These are phyloP conservation scores for Aspergillus cavernicola DNA, from an alignment of 495 filamentous ascomycete species.

Conservation along the genomic window DNA sequence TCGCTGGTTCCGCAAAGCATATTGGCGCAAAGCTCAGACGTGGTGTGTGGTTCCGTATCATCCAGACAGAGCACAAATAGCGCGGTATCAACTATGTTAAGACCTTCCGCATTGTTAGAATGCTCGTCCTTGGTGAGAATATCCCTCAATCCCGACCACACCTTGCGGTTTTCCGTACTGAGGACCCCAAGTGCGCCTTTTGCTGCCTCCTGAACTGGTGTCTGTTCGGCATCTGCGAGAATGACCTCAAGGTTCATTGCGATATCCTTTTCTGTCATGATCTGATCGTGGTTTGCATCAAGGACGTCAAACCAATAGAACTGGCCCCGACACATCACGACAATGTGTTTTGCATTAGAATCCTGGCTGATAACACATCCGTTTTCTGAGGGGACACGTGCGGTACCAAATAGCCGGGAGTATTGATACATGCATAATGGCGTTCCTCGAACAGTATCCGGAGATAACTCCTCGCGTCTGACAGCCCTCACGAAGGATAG, in stretches of 20 bases:
- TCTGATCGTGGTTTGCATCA: slow-evolving; percentile 88
- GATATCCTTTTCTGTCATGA: slow-evolving; percentile 96
- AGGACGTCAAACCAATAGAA: slow-evolving; percentile 99
- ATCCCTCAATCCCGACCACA: slow-evolving; percentile 89
- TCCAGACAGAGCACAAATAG: slow-evolving; percentile 91
- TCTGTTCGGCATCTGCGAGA: slow-evolving; percentile 82
- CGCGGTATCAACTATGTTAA: slow-evolving; percentile 91
- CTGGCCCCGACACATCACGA: slow-evolving; percentile 93
- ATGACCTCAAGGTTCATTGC: slow-evolving; percentile 90
- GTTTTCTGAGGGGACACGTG: slow-evolving; percentile 89
- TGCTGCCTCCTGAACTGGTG: slow-evolving; percentile 87
- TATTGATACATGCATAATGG: slow-evolving; percentile 98
- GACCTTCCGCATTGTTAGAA: slow-evolving; percentile 92
- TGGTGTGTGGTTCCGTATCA: slow-evolving; percentile 77
- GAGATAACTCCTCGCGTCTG: slow-evolving; percentile 85
- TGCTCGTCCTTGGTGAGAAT: slow-evolving; percentile 80
- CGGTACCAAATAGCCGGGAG: slow-evolving; percentile 91
- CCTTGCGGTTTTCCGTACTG: slow-evolving; percentile 93
- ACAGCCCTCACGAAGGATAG: slow-evolving; percentile 92
- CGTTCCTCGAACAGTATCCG: slow-evolving; percentile 76
- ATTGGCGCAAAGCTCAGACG: slow-evolving; percentile 84
- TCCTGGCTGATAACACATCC: slow-evolving; percentile 96
- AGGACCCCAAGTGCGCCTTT: slow-evolving; percentile 91
- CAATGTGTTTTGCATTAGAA: slow-evolving; percentile 79
- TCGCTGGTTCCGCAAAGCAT: slow-evolving; percentile 97